A percentile compares a stretch with the other conserved stretches of the same genome.
These are phyloP conservation scores for Kernera saxatilis DNA, from an alignment of 345 rosid genomes.

Conservation along the genomic window DNA sequence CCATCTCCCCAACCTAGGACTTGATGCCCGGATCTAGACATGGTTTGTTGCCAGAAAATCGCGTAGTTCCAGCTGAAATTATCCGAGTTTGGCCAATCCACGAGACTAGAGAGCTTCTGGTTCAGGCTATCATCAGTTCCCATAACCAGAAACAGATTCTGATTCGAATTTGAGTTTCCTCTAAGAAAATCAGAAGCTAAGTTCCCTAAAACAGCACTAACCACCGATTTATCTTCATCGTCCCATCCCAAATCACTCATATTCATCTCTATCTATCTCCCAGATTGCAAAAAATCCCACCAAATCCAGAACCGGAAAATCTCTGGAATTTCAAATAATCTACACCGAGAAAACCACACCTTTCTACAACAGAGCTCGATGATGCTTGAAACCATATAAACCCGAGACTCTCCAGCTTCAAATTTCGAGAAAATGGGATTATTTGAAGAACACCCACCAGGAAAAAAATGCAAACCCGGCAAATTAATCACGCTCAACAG, in stretches of 20 bases:
- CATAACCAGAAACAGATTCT: constrained; percentile 50
- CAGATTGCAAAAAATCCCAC: constrained; percentile 5
- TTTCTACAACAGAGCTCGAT: constrained; percentile 7
- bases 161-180: constrained; percentile 61
- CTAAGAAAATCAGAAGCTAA: constrained; percentile 68
- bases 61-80: constrained; percentile 98
- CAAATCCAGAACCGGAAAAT: background rate
- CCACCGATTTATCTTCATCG: constrained; percentile 68
- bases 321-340: background rate
- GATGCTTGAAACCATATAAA: constrained; percentile 25
- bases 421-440: background rate
- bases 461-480: background rate
- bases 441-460: background rate
- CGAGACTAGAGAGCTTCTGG: constrained; percentile 86
- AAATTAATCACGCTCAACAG: background rate
- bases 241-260: constrained; percentile 60
- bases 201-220: constrained; percentile 69
- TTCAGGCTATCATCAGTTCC: constrained; percentile 72
- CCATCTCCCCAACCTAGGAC: constrained; percentile 99
- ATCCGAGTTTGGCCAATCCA: constrained; percentile 61
- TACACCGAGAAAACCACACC: background rate
- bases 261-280: constrained; percentile 54
- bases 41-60: constrained; percentile 87
- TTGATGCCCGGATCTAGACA: constrained; percentile 77
- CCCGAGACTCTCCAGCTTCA: background rate